Percentiles rank a stretch among this genome's conserved stretches.
phyloP scores from a whole-genome alignment of 495 filamentous ascomycete species.

The Zalerion maritima region DNA sequence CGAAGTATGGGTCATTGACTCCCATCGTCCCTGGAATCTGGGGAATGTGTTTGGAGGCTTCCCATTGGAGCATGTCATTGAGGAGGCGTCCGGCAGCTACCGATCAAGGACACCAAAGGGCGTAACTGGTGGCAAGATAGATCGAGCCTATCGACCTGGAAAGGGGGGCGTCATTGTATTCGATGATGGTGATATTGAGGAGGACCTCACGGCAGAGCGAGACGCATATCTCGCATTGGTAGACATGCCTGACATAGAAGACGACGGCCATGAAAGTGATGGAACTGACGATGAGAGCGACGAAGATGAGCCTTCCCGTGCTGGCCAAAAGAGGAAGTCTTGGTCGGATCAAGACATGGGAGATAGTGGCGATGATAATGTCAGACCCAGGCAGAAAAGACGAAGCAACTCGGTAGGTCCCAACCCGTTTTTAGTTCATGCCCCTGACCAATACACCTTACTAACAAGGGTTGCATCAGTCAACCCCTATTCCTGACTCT shows the following conservation, averaged over 20 bases:
- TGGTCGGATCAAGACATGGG: constrained; percentile 61
- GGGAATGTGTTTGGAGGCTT: constrained; percentile 78
- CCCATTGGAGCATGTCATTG: constrained; percentile 32
- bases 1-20: constrained; percentile 90
- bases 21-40: constrained; percentile 86
- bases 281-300: constrained; percentile 34
- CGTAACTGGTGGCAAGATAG: constrained; percentile 51
- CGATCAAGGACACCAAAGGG: constrained; percentile 33
- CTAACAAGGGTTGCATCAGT: constrained; percentile 39
- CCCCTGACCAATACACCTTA: constrained; percentile 7
- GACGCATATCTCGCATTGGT: constrained; percentile 69
- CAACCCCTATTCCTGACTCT: constrained; percentile 36
- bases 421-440: too few species aligned
- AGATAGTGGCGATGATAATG: constrained; percentile 53
- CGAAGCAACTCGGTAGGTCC: constrained; percentile 70
- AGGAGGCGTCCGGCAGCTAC: constrained; percentile 27
- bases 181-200: constrained; percentile 93
- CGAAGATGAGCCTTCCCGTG: constrained; percentile 15
- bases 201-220: constrained; percentile 58
- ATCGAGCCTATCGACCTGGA: constrained; percentile 54
- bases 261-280: constrained; percentile 43
- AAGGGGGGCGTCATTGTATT: constrained; percentile 79
- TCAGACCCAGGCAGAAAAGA: constrained; percentile 59
- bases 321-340: constrained; percentile 65
- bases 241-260: constrained; percentile 83